A percentile compares a stretch with the other conserved stretches of the same genome.
Evolutionary conservation across 192 early-diverging fungal genomes (phyloP).

Genomic region (Coemansia sp.): DNA sequence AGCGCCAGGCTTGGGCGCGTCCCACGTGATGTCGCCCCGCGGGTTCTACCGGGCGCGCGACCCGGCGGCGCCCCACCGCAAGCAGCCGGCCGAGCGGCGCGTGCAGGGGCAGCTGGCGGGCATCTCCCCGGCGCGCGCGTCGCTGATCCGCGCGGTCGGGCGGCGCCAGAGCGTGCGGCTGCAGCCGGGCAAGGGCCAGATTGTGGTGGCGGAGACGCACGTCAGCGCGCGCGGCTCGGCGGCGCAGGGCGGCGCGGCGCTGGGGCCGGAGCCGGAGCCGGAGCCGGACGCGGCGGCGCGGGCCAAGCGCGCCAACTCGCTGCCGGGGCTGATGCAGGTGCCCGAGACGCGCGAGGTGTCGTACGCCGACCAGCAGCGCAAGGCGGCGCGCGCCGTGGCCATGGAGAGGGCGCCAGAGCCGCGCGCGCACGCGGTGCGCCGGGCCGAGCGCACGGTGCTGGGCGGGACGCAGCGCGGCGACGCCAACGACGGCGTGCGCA

Average conservation of each 20-base stretch:
- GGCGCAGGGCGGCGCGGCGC: conserved; percentile 4
- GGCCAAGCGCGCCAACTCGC: conserved; percentile 52
- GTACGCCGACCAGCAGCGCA: conserved; percentile 44
- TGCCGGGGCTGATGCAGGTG: conserved; percentile 44
- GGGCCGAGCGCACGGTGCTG: conserved; percentile 48
- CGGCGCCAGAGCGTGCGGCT: conserved; percentile 53
- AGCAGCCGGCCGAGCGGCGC: conserved; percentile 15
- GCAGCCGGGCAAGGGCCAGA: conserved; percentile 51
- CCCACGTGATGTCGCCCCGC: conserved; percentile 30
- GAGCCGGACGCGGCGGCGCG: conserved; percentile 30
- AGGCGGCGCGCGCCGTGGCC: conserved; percentile 31
- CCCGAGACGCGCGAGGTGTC: conserved; percentile 54
- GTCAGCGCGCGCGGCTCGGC: conserved; percentile 10
- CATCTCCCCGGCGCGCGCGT: conserved; percentile 50
- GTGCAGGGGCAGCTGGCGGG: not conserved
- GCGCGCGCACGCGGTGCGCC: conserved; percentile 30
- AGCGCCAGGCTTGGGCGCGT: not conserved
- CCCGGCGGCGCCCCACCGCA: conserved; percentile 47
- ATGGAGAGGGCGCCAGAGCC: conserved; percentile 21
- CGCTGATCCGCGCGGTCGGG: conserved; percentile 50
- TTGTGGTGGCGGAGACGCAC: conserved; percentile 47
- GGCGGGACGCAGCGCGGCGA: conserved; percentile 27
- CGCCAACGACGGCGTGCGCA: not conserved
- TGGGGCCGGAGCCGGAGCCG: conserved; percentile 7
- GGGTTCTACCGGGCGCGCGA: conserved; percentile 52